phyloP scores from a whole-genome alignment of 164 flowering plant genomes.

The Umbellularia californica region DNA sequence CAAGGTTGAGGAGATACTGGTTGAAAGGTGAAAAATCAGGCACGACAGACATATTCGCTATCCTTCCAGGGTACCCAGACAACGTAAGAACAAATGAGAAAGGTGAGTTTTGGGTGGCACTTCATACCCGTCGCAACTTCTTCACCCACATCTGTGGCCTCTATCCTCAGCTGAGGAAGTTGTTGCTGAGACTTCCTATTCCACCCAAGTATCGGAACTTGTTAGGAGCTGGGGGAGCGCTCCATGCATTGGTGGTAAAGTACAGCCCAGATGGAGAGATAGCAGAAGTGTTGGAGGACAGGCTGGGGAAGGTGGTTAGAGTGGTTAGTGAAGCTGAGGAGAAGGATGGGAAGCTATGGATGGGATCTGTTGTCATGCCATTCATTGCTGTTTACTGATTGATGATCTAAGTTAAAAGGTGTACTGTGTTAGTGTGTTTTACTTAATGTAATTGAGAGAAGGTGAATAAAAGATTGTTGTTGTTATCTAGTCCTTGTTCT shows the following conservation, averaged over 20 bases:
- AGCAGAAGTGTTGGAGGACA: constrained; percentile 69
- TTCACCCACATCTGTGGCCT: constrained; percentile 28
- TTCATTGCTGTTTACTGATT: constrained; percentile 67
- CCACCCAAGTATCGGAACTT: constrained; percentile 44
- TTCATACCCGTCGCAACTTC: constrained; percentile 50
- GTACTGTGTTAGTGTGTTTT: too few relatives aligned
- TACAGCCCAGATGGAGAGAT: constrained; percentile 77
- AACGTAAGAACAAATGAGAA: constrained; percentile 74
- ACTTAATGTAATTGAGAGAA: too few relatives aligned
- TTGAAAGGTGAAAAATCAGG: constrained; percentile 88
- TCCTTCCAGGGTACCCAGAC: constrained; percentile 84
- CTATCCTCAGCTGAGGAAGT: constrained; percentile 47
- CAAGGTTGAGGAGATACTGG: constrained; percentile 52
- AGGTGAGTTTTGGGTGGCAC: constrained; percentile 95
- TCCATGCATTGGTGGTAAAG: constrained; percentile 47
- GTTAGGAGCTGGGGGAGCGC: constrained; percentile 47
- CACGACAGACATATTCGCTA: constrained; percentile 61
- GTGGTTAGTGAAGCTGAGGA: constrained; percentile 90
- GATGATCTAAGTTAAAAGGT: not conserved
- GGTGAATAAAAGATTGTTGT: too few relatives aligned
- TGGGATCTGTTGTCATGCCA: constrained; percentile 86
- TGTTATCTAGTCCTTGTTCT: too few relatives aligned
- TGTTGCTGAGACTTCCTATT: constrained; percentile 66
- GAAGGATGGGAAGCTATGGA: constrained; percentile 88
- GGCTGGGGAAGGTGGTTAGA: constrained; percentile 74